Base-by-base conservation (phyloP, 1,139 yeast genomes). In the Hyphopichia burtonii region DNA sequence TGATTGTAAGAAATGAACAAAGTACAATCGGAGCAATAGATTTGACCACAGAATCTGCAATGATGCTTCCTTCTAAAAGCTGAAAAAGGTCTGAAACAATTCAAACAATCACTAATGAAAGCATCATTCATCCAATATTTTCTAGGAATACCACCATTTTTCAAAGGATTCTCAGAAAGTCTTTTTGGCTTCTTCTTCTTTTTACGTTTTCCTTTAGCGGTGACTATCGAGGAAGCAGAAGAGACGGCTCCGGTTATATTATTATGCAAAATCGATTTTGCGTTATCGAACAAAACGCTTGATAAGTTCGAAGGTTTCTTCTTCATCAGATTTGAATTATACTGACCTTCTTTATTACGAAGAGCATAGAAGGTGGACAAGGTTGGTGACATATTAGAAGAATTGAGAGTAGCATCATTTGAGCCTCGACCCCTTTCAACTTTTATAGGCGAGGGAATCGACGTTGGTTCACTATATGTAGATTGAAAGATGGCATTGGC, bases 51-150 rank as follows among this genome's bases (percentile, higher is more conserved):
- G 40, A 91, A 83, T 39, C 99, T 71, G 57, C 99, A 93, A 61
- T 93, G 99, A 59, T 93, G 99, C 51, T 88, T 87, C 51, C 99
- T 73, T 56, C 97, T 69, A 63, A 91, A 93, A 0, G 83, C 80
- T 0, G 87, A 80, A 56, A 88, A 88, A 0, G 82, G 78, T 43
- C 80, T 76, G 40, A 85, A 84, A 56, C 96, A 88, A 31, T 83
- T 76, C 48, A 87, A 82, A 56, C 96, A 88, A 47, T 87, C 93
- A 6, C 83, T 76, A 0, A 90, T 93, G 55, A 86, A 85, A 39
- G 88, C 87, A 61, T 88, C 96, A 58, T 87, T 86, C 96, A 88
- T 88, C 96, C 96, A 88, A 57, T 86, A 88, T 54, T 86, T 87
- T 40, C 76, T 76, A 0, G 86, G 83, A 2, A 82, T 68, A 2